phyloP scores from a whole-genome alignment of 371 early-diverging fungal species.

The Mucor sp. region DNA sequence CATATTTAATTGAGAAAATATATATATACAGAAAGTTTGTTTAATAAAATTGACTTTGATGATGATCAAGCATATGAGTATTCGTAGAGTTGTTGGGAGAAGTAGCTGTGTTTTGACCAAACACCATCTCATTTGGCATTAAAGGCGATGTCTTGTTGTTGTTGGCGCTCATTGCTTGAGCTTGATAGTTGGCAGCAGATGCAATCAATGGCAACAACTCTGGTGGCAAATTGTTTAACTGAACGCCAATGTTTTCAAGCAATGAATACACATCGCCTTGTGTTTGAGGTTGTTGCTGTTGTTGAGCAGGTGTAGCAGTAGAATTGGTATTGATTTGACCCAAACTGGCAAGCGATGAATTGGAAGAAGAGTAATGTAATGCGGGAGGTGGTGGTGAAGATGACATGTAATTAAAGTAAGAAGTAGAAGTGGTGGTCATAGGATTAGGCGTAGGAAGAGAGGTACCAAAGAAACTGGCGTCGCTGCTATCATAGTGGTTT shows the following conservation, averaged over 20 bases:
- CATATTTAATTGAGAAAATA: too few species aligned
- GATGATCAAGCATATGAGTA: too few species aligned
- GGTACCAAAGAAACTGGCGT: background rate
- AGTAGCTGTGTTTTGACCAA: background rate
- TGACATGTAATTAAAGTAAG: slow-evolving; percentile 3
- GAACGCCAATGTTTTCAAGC: slow-evolving; percentile 25
- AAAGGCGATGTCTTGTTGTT: background rate
- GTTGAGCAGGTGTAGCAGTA: background rate
- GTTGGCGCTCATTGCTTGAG: background rate
- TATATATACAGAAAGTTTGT: too few species aligned
- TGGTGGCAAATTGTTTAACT: slow-evolving; percentile 22
- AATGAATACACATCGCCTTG: slow-evolving; percentile 20
- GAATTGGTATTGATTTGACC: background rate
- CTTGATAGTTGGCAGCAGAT: slow-evolving; percentile 28
- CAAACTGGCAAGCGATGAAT: slow-evolving; percentile 15
- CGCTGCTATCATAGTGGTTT: background rate
- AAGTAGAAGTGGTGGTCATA: background rate
- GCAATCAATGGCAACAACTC: slow-evolving; percentile 28
- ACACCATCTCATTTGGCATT: background rate
- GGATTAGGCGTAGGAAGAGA: slow-evolving; percentile 1
- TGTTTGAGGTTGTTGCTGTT: too few species aligned
- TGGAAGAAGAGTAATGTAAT: slow-evolving; percentile 17
- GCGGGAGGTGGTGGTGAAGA: slow-evolving; percentile 5
- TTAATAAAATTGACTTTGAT: too few species aligned
- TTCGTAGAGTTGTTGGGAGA: background rate